phyloP scores from a whole-genome alignment of 2,329 filamentous ascomycete species.

The Ceratocystis cacaofunesta region DNA sequence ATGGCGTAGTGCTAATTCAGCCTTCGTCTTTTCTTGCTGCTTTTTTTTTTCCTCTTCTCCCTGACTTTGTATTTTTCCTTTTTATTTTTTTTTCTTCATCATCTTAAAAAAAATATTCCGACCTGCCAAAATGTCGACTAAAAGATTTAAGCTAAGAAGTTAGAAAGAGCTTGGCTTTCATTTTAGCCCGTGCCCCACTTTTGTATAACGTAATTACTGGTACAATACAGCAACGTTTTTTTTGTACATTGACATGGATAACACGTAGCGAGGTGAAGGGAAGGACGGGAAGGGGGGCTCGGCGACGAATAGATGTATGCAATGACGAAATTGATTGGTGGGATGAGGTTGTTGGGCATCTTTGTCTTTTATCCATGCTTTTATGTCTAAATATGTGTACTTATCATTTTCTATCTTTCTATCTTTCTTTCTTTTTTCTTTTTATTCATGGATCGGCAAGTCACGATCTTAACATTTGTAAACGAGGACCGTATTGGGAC shows the following conservation, averaged over 20 bases:
- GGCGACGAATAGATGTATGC: no score
- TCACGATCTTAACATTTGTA: not conserved
- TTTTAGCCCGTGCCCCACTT: not conserved
- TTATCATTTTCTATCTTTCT: not conserved
- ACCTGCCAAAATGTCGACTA: not conserved
- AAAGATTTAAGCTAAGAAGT: not conserved
- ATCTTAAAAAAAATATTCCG: not conserved
- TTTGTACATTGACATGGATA: not conserved
- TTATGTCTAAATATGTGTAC: no score
- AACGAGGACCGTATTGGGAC: not conserved
- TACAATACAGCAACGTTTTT: not conserved
- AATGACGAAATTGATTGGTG: no score
- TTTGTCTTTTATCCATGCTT: no score
- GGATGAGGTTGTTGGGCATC: no score
- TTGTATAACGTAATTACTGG: not conserved
- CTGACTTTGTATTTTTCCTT: not conserved
- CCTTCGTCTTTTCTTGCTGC: not conserved
- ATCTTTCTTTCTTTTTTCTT: not conserved
- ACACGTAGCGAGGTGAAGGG: not conserved
- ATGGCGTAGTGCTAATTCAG: not conserved
- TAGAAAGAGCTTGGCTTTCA: not conserved
- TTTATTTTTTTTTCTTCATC: not conserved
- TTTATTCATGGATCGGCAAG: not conserved
- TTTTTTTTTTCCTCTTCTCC: not conserved
- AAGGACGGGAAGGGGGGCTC: not conserved